phyloP scores from a whole-genome alignment of 495 filamentous ascomycete species.

The Xeromyces bisporus region DNA sequence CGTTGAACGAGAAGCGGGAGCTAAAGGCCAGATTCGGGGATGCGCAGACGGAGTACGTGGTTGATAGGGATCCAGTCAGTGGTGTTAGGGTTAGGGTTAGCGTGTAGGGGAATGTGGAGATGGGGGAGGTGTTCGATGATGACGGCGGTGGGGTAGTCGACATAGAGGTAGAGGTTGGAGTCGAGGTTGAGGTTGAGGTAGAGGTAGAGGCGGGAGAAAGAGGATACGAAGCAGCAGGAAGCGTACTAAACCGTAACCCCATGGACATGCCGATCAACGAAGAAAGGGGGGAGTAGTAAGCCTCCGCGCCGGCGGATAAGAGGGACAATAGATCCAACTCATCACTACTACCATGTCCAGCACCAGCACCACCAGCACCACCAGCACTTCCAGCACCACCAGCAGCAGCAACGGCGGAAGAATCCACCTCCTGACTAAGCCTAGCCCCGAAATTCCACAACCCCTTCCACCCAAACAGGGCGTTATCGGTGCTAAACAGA shows the following conservation, averaged over 20 bases:
- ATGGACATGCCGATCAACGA: constrained; percentile 72
- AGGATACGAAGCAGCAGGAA: constrained; percentile 79
- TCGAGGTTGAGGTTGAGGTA: no score
- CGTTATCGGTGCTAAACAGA: constrained; percentile 81
- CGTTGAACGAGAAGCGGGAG: constrained; percentile 88
- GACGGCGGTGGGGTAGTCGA: constrained; percentile 34
- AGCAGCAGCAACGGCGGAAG: constrained; percentile 4
- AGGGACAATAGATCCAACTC: constrained; percentile 15
- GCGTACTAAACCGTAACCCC: constrained; percentile 74
- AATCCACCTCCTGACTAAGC: constrained; percentile 27
- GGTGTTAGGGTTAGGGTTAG: constrained; percentile 84
- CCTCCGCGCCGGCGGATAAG: constrained; percentile 73
- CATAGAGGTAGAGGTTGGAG: no score
- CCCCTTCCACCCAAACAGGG: constrained; percentile 70
- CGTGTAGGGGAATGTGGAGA: constrained; percentile 61
- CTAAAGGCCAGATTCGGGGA: constrained; percentile 67
- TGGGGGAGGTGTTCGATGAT: constrained; percentile 11
- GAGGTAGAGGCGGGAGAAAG: no score
- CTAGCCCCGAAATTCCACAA: constrained; percentile 90
- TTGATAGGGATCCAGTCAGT: constrained; percentile 77
- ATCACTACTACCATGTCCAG: no score
- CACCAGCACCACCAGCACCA: no score
- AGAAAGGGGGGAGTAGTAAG: constrained; percentile 87
- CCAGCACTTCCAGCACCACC: no score
- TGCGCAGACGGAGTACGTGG: constrained; percentile 78